Evolutionary conservation across 768 basidiomycete species (phyloP), one percentile per base, ranked within the genome.

Genomic region (Flagelloscypha sp.): DNA sequence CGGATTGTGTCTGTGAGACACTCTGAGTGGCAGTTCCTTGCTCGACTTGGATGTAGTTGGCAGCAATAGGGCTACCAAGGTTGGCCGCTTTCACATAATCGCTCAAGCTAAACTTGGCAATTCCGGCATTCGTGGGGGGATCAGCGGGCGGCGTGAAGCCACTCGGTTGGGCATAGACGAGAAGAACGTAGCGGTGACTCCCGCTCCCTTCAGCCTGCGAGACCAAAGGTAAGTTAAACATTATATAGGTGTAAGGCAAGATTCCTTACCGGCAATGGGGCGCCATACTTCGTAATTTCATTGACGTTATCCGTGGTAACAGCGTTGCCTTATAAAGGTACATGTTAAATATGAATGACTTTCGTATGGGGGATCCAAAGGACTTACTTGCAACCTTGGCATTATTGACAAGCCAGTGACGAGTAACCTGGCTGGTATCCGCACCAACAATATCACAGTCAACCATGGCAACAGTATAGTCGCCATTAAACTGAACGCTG

Each of bases 341-440:
- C 27, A 23, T 20, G 24, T 12, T 28, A 11, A 27, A 12, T 11
- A 27, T 12, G 6, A 16, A 22, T 18, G 27, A 15, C 25, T 17
- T 16, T 1, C 6, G 30, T 6, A 22, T n/a, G 12, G 16, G 12
- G 21, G 22, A 6, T 38, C 18, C 24, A 7, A 18, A 25, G 43
- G 21, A 49, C 58, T 11, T 20, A 74, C 76, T 59, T 16, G 52
- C 46, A 25, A 81, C 39, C 3, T 62, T 64, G 12, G 72, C 83
- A 16, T 68, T 63, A 53, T 87, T 85, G 41, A 78, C 73, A 31
- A 89, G 72, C 85, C 84, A 89, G 61, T 88, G 87, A 36, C 82
- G 71, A 33, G 75, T 84, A 44, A 78, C 75, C 7, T 61, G 56
- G 24, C 66, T 55, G 36, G 74, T 59, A 44, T 79, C 66, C 31